These are phyloP conservation scores for Dentipellis sp. DNA, from an alignment of 768 basidiomycete species.

Conservation along the genomic window DNA sequence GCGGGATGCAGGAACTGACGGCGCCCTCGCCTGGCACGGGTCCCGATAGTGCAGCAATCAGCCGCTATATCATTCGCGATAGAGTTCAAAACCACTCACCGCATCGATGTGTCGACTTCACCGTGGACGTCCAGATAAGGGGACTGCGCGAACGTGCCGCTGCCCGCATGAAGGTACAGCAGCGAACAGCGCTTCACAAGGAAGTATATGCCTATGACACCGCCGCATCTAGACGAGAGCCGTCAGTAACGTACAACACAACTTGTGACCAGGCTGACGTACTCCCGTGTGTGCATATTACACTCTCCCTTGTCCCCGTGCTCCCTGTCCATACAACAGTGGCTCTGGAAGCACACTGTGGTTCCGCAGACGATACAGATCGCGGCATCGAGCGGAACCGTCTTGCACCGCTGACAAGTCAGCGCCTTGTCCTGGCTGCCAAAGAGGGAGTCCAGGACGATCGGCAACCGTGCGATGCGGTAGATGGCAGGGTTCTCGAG, in stretches of 20 bases:
- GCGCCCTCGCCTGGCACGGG: slow-evolving; percentile 59
- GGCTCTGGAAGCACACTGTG: slow-evolving; percentile 82
- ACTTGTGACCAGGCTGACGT: not conserved
- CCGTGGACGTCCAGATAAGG: slow-evolving; percentile 94
- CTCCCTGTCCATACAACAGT: slow-evolving; percentile 80
- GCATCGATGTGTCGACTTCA: slow-evolving; percentile 86
- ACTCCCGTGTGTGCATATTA: slow-evolving; percentile 90
- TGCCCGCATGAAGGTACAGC: slow-evolving; percentile 79
- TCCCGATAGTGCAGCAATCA: not conserved
- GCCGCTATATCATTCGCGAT: not conserved
- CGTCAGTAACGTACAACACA: slow-evolving; percentile 1
- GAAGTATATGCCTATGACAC: slow-evolving; percentile 82
- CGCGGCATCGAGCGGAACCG: slow-evolving; percentile 76
- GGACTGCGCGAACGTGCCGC: slow-evolving; percentile 81
- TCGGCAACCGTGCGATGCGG: slow-evolving; percentile 72
- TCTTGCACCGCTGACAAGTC: slow-evolving; percentile 69
- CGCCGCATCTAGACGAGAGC: slow-evolving; percentile 61
- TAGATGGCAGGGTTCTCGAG: slow-evolving; percentile 82
- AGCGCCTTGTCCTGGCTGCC: slow-evolving; percentile 63
- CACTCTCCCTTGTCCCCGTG: slow-evolving; percentile 74
- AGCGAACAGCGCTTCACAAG: slow-evolving; percentile 88
- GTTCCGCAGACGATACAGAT: slow-evolving; percentile 88
- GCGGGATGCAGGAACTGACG: slow-evolving; percentile 80
- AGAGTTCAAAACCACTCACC: slow-evolving; percentile 37
- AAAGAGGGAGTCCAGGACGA: slow-evolving; percentile 77